A percentile compares a stretch with the other conserved stretches of the same genome.
Evolutionary conservation across 371 early-diverging fungal genomes (phyloP).

Genomic region (Mucor ambiguus): DNA sequence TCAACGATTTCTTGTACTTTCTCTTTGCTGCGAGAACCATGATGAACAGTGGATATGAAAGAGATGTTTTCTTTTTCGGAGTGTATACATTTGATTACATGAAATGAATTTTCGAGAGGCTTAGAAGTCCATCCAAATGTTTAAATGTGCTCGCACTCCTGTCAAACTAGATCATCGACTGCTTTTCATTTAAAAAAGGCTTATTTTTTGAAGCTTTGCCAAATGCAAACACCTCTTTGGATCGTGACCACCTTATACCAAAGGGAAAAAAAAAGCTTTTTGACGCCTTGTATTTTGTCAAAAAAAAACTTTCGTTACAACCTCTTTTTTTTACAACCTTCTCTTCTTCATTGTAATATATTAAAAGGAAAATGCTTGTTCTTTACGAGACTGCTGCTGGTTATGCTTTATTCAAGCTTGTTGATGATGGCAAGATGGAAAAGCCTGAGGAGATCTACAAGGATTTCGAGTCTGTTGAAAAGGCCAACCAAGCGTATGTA

Average conservation of each 20-base stretch:
- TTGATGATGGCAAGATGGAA: slow-evolving; percentile 79
- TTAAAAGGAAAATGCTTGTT: slow-evolving; percentile 64
- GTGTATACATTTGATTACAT: slow-evolving; percentile 4
- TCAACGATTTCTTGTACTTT: slow-evolving; percentile 22
- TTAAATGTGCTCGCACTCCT: neutral
- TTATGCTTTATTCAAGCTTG: slow-evolving; percentile 86
- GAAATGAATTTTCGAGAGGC: slow-evolving; percentile 14
- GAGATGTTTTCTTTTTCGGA: slow-evolving; percentile 5
- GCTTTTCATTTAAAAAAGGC: slow-evolving; percentile 11
- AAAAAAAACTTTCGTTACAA: neutral
- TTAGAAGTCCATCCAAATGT: slow-evolving; percentile 9
- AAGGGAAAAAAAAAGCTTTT: slow-evolving; percentile 1
- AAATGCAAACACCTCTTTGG: neutral
- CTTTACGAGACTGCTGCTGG: slow-evolving; percentile 91
- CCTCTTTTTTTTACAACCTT: slow-evolving; percentile 14
- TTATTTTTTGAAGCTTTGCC: neutral
- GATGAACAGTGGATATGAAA: neutral
- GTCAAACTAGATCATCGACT: slow-evolving; percentile 12
- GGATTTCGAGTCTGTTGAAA: slow-evolving; percentile 77
- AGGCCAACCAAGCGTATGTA: slow-evolving; percentile 76
- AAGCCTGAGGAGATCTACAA: slow-evolving; percentile 77
- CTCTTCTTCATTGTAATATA: slow-evolving; percentile 15
- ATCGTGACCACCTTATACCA: neutral
- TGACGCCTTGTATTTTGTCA: neutral
- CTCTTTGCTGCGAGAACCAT: slow-evolving; percentile 30